These are phyloP conservation scores for Xylaria sp. DNA, from an alignment of 2,329 filamentous ascomycete species.

Conservation along the genomic window DNA sequence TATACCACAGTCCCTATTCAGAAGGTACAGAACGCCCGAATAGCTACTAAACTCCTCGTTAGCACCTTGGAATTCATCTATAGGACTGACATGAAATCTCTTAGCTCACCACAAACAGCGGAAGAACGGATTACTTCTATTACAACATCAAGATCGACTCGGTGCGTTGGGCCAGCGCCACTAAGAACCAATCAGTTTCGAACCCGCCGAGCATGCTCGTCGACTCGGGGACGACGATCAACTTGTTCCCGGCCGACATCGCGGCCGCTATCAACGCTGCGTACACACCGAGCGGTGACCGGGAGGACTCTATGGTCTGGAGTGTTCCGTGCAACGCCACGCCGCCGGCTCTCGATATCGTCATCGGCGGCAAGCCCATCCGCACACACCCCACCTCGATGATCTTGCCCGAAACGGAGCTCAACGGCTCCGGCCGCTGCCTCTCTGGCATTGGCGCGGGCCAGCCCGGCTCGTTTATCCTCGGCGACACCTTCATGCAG, in stretches of 20 bases:
- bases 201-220: conserved; percentile 46
- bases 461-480: conserved; percentile 39
- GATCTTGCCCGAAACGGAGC: conserved; percentile 25
- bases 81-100: background rate
- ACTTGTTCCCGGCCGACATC: background rate
- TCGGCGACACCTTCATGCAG: conserved; percentile 46
- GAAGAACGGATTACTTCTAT: conserved; percentile 2
- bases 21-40: background rate
- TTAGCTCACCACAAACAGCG: conserved; percentile 1
- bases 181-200: background rate
- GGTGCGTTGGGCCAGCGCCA: background rate
- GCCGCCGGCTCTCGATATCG: background rate
- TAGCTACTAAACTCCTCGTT: background rate
- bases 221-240: conserved; percentile 37
- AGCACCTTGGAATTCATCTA: no score
- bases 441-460: conserved; percentile 45
- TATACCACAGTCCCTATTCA: conserved; percentile 1
- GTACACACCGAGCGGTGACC: background rate
- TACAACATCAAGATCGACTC: conserved; percentile 1
- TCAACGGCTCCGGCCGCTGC: conserved; percentile 49
- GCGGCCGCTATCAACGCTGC: background rate
- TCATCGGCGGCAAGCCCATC: conserved; percentile 39
- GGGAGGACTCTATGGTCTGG: background rate
- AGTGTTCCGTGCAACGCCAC: background rate
- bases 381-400: conserved; percentile 44